phyloP scores from a whole-genome alignment of 352 stramenopile species.

The Pythium dissimile region DNA sequence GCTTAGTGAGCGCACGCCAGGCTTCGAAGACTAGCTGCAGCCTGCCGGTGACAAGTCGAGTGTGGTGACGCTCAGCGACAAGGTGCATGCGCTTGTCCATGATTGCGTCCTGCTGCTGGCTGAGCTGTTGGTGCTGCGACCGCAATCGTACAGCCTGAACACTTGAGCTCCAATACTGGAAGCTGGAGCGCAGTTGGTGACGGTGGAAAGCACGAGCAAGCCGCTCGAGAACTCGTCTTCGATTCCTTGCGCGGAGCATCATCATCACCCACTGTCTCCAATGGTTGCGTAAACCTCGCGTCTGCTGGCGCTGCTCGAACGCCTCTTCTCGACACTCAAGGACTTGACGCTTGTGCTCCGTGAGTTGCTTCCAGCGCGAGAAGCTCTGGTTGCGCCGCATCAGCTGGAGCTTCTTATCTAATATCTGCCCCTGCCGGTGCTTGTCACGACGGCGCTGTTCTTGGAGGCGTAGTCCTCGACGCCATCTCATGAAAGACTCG shows the following conservation, averaged over 20 bases:
- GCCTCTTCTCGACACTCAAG: conserved; percentile 29
- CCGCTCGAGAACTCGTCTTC: neutral
- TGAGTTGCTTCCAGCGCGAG: conserved; percentile 27
- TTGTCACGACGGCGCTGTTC: conserved; percentile 33
- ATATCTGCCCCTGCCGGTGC: conserved; percentile 24
- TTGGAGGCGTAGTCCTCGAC: conserved; percentile 51
- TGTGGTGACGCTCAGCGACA: conserved; percentile 7
- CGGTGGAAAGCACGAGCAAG: neutral
- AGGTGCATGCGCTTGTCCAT: conserved; percentile 7
- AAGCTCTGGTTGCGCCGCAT: conserved; percentile 39
- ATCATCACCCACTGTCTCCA: conserved; percentile 29
- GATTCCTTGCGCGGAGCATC: neutral
- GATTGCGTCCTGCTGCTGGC: neutral
- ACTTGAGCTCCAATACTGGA: neutral
- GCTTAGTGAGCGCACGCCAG: neutral
- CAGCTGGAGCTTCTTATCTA: conserved; percentile 17
- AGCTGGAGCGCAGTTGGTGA: neutral
- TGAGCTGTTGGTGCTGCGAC: neutral
- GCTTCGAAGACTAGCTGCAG: neutral
- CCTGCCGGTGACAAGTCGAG: neutral
- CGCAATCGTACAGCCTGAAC: neutral
- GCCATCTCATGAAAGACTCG: conserved; percentile 50
- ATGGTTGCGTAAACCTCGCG: conserved; percentile 13
- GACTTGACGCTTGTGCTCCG: conserved; percentile 9
- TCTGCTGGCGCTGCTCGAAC: conserved; percentile 32